These are phyloP conservation scores for Voacanga thouarsii DNA, from an alignment of 257 asterid species.

Conservation along the genomic window DNA sequence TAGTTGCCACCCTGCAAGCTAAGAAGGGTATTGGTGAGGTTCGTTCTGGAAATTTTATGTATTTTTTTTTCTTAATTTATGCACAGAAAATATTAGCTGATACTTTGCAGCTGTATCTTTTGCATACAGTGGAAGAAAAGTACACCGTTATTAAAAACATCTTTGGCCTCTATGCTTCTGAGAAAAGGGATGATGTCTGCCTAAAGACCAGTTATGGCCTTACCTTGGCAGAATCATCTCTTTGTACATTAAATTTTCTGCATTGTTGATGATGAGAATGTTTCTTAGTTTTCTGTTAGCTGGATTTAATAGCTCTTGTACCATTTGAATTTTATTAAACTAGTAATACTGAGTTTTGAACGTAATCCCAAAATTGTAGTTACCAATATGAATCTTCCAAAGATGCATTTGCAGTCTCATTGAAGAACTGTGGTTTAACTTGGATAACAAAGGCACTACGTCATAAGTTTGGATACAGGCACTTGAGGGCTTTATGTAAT, in stretches of 20 bases:
- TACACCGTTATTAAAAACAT: background rate
- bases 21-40: slow-evolving; percentile 88
- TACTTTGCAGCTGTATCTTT: background rate
- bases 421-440: background rate
- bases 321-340: background rate
- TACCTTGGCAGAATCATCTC: background rate
- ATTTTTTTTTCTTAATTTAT: background rate
- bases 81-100: background rate
- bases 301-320: background rate
- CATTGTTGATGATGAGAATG: background rate
- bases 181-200: background rate
- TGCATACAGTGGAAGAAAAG: background rate
- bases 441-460: background rate
- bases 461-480: background rate
- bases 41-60: slow-evolving; percentile 35
- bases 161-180: background rate
- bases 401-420: background rate
- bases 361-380: background rate
- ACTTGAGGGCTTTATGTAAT: background rate
- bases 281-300: background rate
- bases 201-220: background rate
- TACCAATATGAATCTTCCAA: background rate
- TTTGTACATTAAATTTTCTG: background rate
- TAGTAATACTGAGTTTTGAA: background rate
- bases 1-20: slow-evolving; percentile 75